Evolutionary conservation across 352 stramenopile species (phyloP).

Genomic region (Pythium sukuiense): DNA sequence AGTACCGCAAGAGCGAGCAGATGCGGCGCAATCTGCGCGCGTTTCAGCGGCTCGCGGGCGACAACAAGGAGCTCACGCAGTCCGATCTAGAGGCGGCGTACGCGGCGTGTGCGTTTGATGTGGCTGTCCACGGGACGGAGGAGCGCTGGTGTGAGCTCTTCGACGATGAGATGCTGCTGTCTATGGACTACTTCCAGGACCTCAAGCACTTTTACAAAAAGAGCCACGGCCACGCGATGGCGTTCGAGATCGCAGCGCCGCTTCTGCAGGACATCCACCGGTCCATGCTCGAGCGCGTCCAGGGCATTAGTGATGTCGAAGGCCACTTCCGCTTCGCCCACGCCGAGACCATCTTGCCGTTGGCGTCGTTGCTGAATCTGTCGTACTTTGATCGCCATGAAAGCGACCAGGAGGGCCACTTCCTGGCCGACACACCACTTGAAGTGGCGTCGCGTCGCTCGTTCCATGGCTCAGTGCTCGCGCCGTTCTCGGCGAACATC

Average conservation of each 20-base stretch:
- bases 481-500: slow-evolving; percentile 81
- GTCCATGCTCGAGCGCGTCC: slow-evolving; percentile 48
- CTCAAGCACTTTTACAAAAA: slow-evolving; percentile 89
- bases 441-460: slow-evolving; percentile 42
- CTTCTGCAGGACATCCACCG: slow-evolving; percentile 65
- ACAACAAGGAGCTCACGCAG: slow-evolving; percentile 34
- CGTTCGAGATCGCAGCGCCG: slow-evolving; percentile 72
- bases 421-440: slow-evolving; percentile 56
- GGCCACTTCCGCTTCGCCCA: slow-evolving; percentile 85
- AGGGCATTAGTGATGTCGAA: slow-evolving; percentile 38
- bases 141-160: slow-evolving; percentile 75
- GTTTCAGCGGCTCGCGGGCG: slow-evolving; percentile 41
- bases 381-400: slow-evolving; percentile 65
- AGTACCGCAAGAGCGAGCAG: slow-evolving; percentile 47
- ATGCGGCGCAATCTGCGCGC: slow-evolving; percentile 53
- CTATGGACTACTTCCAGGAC: slow-evolving; percentile 86
- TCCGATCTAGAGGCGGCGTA: slow-evolving; percentile 80
- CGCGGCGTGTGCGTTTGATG: slow-evolving; percentile 78
- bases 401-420: slow-evolving; percentile 59
- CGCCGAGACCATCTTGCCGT: slow-evolving; percentile 78
- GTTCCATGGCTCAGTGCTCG: slow-evolving; percentile 59
- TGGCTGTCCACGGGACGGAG: slow-evolving; percentile 44
- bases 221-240: slow-evolving; percentile 68
- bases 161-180: slow-evolving; percentile 59
- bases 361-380: slow-evolving; percentile 72